Conservation (phyloP, 805 yeast species). For the Saccharomycopsis vini region DNA sequence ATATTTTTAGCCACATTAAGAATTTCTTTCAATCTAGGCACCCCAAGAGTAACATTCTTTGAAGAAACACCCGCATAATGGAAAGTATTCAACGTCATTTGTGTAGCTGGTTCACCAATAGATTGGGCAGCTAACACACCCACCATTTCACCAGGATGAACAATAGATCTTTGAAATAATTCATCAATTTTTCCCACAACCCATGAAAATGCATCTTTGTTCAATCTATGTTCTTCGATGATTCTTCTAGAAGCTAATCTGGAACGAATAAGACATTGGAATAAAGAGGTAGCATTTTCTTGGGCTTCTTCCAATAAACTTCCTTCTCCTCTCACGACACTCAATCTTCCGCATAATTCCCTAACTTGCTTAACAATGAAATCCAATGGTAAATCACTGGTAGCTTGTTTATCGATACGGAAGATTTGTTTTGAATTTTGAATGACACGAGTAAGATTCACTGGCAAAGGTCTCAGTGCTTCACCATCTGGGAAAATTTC, state of each 20-base stretch:
- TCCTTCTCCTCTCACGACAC: conserved; percentile 78
- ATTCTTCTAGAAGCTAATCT: conserved; percentile 87
- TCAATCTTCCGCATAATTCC: conserved; percentile 54
- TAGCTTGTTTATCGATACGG: conserved; percentile 83
- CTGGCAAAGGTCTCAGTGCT: conserved; percentile 95
- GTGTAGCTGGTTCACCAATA: conserved; percentile 97
- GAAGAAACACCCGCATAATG: conserved; percentile 98
- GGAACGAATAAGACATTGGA: conserved; percentile 88
- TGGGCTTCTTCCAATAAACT: conserved; percentile 75
- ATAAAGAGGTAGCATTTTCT: conserved; percentile 78
- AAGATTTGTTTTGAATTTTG: conserved; percentile 97
- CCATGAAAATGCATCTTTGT: conserved; percentile 88
- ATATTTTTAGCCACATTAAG: conserved; percentile 96
- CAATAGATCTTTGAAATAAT: conserved; percentile 84
- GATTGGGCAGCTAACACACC: conserved; percentile 97
- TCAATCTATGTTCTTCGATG: conserved; percentile 81
- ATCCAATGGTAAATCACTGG: conserved; percentile 79
- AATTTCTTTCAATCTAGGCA: conserved; percentile 96
- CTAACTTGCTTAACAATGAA: conserved; percentile 72
- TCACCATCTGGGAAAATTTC: conserved; percentile 89
- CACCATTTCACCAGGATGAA: conserved; percentile 97
- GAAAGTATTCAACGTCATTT: conserved; percentile 95
- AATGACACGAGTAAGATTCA: conserved; percentile 88
- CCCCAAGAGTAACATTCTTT: conserved; percentile 93
- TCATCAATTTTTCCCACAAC: conserved; percentile 89